Evolutionary conservation across 2,329 filamentous ascomycete species (phyloP).

Genomic region (Drechslera avenae): DNA sequence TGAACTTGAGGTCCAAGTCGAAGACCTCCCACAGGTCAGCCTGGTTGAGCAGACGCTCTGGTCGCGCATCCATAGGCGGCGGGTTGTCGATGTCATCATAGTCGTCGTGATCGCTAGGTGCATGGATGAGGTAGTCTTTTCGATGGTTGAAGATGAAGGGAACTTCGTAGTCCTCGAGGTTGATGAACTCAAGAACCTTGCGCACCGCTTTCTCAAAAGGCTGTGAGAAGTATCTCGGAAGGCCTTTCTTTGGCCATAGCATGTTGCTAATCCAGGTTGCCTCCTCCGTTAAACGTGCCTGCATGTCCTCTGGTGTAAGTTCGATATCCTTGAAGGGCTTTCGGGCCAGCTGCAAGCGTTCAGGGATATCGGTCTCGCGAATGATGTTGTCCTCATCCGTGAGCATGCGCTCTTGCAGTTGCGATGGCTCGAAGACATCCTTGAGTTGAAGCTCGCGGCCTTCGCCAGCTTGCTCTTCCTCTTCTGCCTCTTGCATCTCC

Average conservation of each 20-base stretch:
- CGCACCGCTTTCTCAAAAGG: constrained; percentile 87
- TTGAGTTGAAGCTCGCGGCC: constrained; percentile 90
- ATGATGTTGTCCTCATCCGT: constrained; percentile 96
- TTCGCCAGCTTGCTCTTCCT: constrained; percentile 75
- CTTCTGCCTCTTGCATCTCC: constrained; percentile 82
- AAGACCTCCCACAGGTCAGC: constrained; percentile 94
- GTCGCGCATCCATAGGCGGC: constrained; percentile 73
- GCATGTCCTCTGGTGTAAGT: constrained; percentile 76
- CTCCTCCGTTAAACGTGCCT: constrained; percentile 72
- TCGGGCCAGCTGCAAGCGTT: constrained; percentile 90
- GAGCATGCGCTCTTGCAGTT: constrained; percentile 90
- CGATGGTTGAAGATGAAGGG: constrained; percentile 98
- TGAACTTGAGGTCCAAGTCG: constrained; percentile 93
- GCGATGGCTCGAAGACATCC: constrained; percentile 96
- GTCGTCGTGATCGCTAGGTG: constrained; percentile 66
- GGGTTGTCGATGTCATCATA: constrained; percentile 69
- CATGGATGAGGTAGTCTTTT: constrained; percentile 95
- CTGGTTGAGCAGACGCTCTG: constrained; percentile 88
- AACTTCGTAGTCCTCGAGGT: constrained; percentile 91
- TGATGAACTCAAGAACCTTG: constrained; percentile 94
- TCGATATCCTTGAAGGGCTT: constrained; percentile 84
- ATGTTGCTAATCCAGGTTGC: constrained; percentile 88
- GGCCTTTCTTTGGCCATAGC: constrained; percentile 84
- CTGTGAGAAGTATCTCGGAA: constrained; percentile 72
- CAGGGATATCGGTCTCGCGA: constrained; percentile 84